A percentile compares a stretch with the other conserved stretches of the same genome.
Conservation (phyloP, 2,329 filamentous ascomycete genomes). For the Xylariaceae sp. region DNA sequence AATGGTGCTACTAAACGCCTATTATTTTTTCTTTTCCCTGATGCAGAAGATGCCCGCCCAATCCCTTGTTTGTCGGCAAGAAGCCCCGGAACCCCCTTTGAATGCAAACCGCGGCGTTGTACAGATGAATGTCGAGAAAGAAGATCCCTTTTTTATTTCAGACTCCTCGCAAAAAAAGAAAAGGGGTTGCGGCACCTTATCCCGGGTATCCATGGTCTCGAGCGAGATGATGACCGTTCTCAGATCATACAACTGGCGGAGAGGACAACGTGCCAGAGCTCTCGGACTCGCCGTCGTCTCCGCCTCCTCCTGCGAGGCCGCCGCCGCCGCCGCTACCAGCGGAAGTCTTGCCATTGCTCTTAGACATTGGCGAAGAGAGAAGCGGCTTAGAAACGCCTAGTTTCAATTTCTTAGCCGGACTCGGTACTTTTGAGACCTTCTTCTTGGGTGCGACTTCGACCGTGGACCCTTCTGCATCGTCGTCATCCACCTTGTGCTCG, state of each 20-base stretch:
- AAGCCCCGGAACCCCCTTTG: constrained; percentile 26
- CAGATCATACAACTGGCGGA: constrained; percentile 43
- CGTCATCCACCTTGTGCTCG: constrained; percentile 47
- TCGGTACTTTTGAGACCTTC: constrained; percentile 43
- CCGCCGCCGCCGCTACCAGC: constrained; percentile 12
- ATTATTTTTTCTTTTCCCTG: constrained; percentile 21
- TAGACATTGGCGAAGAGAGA: constrained; percentile 51
- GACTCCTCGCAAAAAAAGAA: constrained; percentile 3
- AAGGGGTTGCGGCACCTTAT: constrained; percentile 2
- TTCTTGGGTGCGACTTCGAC: constrained; percentile 49
- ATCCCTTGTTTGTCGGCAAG: constrained; percentile 13
- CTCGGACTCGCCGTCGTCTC: constrained; percentile 56
- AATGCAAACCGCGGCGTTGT: constrained; percentile 33
- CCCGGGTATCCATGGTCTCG: constrained; percentile 6
- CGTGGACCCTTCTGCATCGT: constrained; percentile 42
- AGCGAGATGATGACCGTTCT: constrained; percentile 1
- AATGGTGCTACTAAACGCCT: constrained; percentile 23
- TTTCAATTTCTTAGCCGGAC: constrained; percentile 51
- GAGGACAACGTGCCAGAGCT: constrained; percentile 61
- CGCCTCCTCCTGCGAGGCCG: constrained; percentile 26
- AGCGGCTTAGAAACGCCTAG: constrained; percentile 48
- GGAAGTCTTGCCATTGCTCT: constrained; percentile 50
- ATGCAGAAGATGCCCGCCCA: constrained; percentile 27
- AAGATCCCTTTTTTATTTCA: constrained; percentile 5
- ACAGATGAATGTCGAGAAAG: constrained; percentile 24